phyloP scores from a whole-genome alignment of 2,329 filamentous ascomycete genomes.

The Graphilbum fragrans region DNA sequence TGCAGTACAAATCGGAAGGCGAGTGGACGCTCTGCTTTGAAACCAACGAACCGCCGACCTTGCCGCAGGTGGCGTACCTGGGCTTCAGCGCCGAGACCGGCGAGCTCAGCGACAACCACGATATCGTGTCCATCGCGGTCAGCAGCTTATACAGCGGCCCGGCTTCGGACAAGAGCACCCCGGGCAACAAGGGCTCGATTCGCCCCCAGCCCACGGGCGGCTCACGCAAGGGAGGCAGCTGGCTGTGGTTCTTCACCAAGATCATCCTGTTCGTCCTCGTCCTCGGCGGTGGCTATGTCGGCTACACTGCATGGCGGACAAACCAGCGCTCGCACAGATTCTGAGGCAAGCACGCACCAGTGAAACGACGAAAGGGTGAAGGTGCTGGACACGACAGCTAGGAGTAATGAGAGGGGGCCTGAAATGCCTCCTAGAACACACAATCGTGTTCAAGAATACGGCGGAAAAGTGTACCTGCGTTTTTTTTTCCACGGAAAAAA shows the following conservation, averaged over 20 bases:
- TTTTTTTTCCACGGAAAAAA: background rate
- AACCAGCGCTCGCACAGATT: slow-evolving; percentile 49
- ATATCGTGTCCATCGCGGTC: slow-evolving; percentile 77
- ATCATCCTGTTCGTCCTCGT: slow-evolving; percentile 61
- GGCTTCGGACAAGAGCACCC: slow-evolving; percentile 26
- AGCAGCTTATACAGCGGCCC: slow-evolving; percentile 72
- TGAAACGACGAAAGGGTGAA: no score
- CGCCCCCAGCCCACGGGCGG: slow-evolving; percentile 11
- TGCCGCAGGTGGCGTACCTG: slow-evolving; percentile 66
- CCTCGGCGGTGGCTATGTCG: slow-evolving; percentile 66
- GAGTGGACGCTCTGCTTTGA: slow-evolving; percentile 89
- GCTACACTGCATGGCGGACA: slow-evolving; percentile 71
- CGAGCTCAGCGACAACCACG: slow-evolving; percentile 94
- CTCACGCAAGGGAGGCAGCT: slow-evolving; percentile 37
- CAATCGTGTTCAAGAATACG: no score
- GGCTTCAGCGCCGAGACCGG: slow-evolving; percentile 83
- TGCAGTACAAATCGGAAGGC: slow-evolving; percentile 86
- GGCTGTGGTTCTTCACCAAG: slow-evolving; percentile 64
- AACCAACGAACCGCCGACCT: slow-evolving; percentile 54
- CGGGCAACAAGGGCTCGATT: slow-evolving; percentile 15
- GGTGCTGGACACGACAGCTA: background rate
- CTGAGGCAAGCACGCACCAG: no score
- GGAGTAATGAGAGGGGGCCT: background rate
- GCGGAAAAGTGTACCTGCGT: no score
- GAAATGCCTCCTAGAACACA: no score